phyloP scores from a whole-genome alignment of 768 basidiomycete genomes.

The Hypholoma fasciculare region DNA sequence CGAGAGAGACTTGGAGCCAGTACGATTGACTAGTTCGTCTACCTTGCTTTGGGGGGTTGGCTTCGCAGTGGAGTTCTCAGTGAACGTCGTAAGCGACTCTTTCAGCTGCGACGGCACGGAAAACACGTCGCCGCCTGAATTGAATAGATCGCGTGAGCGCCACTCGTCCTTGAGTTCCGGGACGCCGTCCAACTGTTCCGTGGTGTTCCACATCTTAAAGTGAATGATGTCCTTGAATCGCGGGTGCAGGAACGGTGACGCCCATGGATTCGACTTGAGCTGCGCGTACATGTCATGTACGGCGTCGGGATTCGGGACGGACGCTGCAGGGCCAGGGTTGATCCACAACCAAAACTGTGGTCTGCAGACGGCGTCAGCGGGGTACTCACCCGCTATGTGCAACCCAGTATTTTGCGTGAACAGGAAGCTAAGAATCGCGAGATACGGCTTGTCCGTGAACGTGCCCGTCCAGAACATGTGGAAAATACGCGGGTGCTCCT shows the following conservation, averaged over 20 bases:
- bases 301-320: conserved; percentile 83
- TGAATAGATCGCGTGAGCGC: conserved; percentile 84
- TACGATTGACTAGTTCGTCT: conserved; percentile 61
- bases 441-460: conserved; percentile 98
- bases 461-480: conserved; percentile 99
- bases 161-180: conserved; percentile 91
- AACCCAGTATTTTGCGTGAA: conserved; percentile 94
- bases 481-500: conserved; percentile 84
- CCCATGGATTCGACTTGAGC: conserved; percentile 88
- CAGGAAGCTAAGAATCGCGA: conserved; percentile 90
- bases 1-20: conserved; percentile 82
- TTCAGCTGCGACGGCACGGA: conserved; percentile 38
- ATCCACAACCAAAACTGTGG: conserved; percentile 99
- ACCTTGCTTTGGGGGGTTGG: conserved; percentile 29
- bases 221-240: conserved; percentile 90
- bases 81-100: conserved; percentile 9
- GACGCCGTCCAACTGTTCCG: conserved; percentile 91
- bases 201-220: conserved; percentile 98
- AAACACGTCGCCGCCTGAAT: conserved; percentile 79
- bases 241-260: conserved; percentile 90
- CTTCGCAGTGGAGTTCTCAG: conserved; percentile 13
- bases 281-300: conserved; percentile 79
- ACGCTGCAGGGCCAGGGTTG: conserved; percentile 94
- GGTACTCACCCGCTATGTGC: conserved; percentile 52
- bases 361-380: conserved; percentile 63